Percentiles rank a stretch among this genome's conserved stretches.
These are phyloP conservation scores for Prunus yedoensis DNA, from an alignment of 331 rosid species.

Conservation along the genomic window DNA sequence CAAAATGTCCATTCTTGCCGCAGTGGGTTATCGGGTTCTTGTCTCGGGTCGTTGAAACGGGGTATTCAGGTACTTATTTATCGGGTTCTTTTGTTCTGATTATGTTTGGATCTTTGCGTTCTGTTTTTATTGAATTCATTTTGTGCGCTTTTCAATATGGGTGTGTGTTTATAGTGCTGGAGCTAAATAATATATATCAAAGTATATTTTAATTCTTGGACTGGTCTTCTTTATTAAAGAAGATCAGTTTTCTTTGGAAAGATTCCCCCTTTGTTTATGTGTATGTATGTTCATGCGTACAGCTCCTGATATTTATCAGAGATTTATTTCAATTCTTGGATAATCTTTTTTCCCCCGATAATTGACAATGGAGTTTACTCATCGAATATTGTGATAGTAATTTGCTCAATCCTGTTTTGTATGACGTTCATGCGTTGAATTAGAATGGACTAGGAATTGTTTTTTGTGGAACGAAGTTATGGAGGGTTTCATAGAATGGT, in stretches of 20 bases:
- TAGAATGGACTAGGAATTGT: not conserved
- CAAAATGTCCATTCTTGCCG: slow-evolving; percentile 67
- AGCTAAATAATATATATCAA: not conserved
- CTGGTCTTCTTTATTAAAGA: not conserved
- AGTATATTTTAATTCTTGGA: not conserved
- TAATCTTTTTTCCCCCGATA: not conserved
- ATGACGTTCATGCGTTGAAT: not conserved
- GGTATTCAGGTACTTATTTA: slow-evolving; percentile 36
- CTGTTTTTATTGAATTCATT: not conserved
- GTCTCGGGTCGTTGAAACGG: slow-evolving; percentile 31
- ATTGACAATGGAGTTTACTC: not conserved
- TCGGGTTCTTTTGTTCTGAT: not conserved
- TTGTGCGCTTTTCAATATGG: not conserved
- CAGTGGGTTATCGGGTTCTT: slow-evolving; percentile 29
- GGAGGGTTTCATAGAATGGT: not conserved
- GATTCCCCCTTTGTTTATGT: not conserved
- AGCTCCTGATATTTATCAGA: not conserved
- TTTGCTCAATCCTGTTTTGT: not conserved
- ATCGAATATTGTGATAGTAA: not conserved
- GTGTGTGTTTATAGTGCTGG: not conserved
- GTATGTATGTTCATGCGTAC: not conserved
- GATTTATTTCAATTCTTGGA: not conserved
- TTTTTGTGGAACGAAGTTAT: not conserved
- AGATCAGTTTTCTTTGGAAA: not conserved
- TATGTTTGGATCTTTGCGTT: not conserved